These are phyloP conservation scores for Kwoniella mangroviensis DNA, from an alignment of 768 basidiomycete genomes.

Conservation along the genomic window DNA sequence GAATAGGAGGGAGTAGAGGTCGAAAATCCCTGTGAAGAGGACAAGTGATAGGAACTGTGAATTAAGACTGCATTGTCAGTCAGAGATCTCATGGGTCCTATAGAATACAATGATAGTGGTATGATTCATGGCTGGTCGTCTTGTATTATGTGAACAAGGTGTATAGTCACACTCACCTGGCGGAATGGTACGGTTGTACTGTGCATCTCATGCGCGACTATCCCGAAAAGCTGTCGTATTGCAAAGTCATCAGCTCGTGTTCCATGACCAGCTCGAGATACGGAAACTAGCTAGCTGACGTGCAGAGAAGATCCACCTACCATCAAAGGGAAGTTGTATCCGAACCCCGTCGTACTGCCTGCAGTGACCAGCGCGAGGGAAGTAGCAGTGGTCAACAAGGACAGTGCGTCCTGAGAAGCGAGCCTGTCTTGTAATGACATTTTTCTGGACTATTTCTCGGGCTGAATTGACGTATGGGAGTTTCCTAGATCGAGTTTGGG, in stretches of 20 bases:
- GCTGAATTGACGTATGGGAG: too few relatives aligned
- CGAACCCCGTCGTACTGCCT: constrained; percentile 21
- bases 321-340: constrained; percentile 49
- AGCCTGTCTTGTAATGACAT: constrained; percentile 52
- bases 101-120: too few relatives aligned
- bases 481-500: neutral
- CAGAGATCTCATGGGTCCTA: too few relatives aligned
- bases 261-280: constrained; percentile 1
- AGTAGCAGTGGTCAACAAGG: constrained; percentile 39
- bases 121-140: too few relatives aligned
- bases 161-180: constrained; percentile 21
- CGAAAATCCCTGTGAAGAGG: constrained; percentile 41
- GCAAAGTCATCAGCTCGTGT: neutral
- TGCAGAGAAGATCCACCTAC: constrained; percentile 21
- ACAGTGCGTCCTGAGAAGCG: constrained; percentile 35
- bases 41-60: constrained; percentile 41
- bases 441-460: neutral
- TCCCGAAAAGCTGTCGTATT: constrained; percentile 41
- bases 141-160: too few relatives aligned
- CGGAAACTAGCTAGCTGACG: neutral
- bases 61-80: too few relatives aligned
- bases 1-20: constrained; percentile 38
- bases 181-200: constrained; percentile 31
- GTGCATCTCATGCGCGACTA: constrained; percentile 45
- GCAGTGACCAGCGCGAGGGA: constrained; percentile 40